phyloP scores from a whole-genome alignment of 495 filamentous ascomycete species.

The Delitschia confertaspora region DNA sequence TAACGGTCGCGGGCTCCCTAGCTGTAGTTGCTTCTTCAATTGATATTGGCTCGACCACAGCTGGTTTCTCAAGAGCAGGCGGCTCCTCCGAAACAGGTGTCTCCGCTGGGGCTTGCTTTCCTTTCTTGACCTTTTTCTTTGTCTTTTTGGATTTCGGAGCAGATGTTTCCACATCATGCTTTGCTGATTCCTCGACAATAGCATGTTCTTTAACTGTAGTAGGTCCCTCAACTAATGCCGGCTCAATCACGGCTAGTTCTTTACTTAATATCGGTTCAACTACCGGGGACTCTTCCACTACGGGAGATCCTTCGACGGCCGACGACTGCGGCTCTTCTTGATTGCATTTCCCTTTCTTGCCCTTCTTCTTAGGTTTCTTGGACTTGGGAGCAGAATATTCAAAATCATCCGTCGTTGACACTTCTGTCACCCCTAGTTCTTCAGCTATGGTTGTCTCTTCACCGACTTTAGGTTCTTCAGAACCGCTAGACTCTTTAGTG shows the following conservation, averaged over 20 bases:
- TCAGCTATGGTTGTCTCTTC: too few relatives aligned
- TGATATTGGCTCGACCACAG: too few relatives aligned
- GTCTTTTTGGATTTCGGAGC: conserved; percentile 1
- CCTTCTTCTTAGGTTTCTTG: conserved; percentile 16
- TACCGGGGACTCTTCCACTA: not conserved
- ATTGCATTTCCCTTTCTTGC: conserved; percentile 7
- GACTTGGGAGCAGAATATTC: conserved; percentile 1
- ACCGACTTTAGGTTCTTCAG: too few relatives aligned
- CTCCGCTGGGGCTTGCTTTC: conserved; percentile 9
- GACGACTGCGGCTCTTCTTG: not conserved
- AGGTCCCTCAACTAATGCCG: not conserved
- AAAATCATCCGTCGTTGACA: not conserved
- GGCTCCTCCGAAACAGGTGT: not conserved
- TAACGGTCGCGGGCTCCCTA: too few relatives aligned
- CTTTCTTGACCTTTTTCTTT: conserved; percentile 18
- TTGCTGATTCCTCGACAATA: not conserved
- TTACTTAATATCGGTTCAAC: too few relatives aligned
- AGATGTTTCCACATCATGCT: conserved; percentile 2
- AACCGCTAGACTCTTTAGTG: too few relatives aligned
- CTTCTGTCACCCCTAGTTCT: too few relatives aligned
- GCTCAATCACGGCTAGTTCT: too few relatives aligned
- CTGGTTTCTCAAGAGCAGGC: not conserved
- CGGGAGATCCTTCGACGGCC: not conserved
- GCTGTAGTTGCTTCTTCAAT: too few relatives aligned
- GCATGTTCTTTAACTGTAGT: not conserved